Conservation (phyloP, 768 basidiomycete species). For the Russula virescens region DNA sequence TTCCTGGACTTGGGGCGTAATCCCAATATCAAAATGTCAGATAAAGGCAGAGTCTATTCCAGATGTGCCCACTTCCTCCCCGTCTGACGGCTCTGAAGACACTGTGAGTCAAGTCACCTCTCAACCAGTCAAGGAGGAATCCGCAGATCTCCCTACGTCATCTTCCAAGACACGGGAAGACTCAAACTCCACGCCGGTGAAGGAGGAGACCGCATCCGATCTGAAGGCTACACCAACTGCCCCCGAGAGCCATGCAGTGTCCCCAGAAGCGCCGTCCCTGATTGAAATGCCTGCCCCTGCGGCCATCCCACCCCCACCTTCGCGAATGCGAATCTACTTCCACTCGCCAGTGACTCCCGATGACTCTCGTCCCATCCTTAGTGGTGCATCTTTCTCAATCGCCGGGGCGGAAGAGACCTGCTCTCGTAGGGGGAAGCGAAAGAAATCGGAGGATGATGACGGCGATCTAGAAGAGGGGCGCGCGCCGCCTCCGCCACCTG, state of each 20-base stretch:
- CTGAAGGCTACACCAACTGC: background rate
- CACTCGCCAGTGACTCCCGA: slow-evolving; percentile 83
- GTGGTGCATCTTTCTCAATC: slow-evolving; percentile 41
- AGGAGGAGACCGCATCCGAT: slow-evolving; percentile 6
- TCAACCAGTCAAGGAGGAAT: slow-evolving; percentile 6
- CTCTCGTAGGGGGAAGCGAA: slow-evolving; percentile 75
- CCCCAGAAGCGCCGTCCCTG: slow-evolving; percentile 1
- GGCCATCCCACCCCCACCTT: slow-evolving; percentile 48
- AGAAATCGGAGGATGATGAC: slow-evolving; percentile 87
- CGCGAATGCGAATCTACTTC: slow-evolving; percentile 87
- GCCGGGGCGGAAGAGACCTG: slow-evolving; percentile 44
- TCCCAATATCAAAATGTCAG: slow-evolving; percentile 35
- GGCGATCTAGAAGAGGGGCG: slow-evolving; percentile 71
- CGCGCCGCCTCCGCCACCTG: slow-evolving; percentile 59
- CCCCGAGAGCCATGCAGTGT: background rate
- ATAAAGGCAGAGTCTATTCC: slow-evolving; percentile 28
- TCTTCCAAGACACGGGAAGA: slow-evolving; percentile 5
- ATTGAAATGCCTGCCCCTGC: slow-evolving; percentile 27
- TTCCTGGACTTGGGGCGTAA: slow-evolving; percentile 80
- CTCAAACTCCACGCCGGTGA: background rate
- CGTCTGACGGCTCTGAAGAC: slow-evolving; percentile 29
- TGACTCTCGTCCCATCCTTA: slow-evolving; percentile 70
- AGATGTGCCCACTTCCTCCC: slow-evolving; percentile 31
- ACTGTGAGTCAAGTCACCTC: background rate
- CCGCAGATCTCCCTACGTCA: slow-evolving; percentile 6